These are phyloP conservation scores for Micractinium sp. DNA, from an alignment of 139 green algal genomes.

Conservation along the genomic window DNA sequence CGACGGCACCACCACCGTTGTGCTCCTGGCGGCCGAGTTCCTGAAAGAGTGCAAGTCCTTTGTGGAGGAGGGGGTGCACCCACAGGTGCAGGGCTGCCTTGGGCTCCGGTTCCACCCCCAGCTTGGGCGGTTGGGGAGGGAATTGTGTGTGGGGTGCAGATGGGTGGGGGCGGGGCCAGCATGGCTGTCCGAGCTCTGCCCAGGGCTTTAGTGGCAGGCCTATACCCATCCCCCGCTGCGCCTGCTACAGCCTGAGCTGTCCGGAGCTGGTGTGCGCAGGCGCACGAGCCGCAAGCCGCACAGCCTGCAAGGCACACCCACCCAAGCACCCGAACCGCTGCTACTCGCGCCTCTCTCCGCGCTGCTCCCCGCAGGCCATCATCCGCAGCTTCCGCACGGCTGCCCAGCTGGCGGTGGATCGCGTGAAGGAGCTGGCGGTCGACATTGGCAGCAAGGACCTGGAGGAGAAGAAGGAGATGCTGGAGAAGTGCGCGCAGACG, in stretches of 20 bases:
- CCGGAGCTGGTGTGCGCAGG: neutral
- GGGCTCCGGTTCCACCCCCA: no score
- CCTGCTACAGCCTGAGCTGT: no score
- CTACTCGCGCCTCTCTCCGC: neutral
- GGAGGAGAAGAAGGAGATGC: constrained; percentile 85
- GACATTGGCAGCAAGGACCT: constrained; percentile 75
- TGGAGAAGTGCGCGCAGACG: constrained; percentile 95
- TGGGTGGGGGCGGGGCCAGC: no score
- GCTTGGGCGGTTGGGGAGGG: neutral
- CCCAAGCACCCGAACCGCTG: neutral
- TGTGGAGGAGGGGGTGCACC: constrained; percentile 98
- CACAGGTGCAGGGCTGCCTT: constrained; percentile 46
- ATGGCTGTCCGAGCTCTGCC: no score
- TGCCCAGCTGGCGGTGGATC: constrained; percentile 75
- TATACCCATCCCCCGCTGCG: no score
- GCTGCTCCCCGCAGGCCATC: constrained; percentile 69
- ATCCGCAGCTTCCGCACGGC: constrained; percentile 90
- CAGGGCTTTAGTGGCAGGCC: no score
- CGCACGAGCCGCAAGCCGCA: neutral
- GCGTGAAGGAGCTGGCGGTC: constrained; percentile 82
- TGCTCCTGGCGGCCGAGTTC: constrained; percentile 96
- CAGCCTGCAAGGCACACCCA: neutral
- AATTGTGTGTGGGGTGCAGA: neutral
- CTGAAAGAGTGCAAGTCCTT: constrained; percentile 93
- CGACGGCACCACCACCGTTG: constrained; percentile 98